Evolutionary conservation across 441 rosid genomes (phyloP), one percentile per base, ranked within the genome.

Genomic region (Sinapis alba): DNA sequence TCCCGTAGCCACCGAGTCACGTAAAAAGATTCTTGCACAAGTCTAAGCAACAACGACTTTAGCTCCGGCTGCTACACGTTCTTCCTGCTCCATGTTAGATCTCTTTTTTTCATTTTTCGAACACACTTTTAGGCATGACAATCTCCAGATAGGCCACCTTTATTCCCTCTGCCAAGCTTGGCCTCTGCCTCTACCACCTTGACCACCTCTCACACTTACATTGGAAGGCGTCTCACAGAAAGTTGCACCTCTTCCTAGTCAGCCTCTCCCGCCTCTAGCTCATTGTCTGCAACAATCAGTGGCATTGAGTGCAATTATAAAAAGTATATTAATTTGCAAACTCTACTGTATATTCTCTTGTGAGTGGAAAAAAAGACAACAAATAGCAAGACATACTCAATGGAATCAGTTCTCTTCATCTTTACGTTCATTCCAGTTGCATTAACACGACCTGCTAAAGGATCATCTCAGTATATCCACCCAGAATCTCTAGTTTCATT

Each of bases 401-500:
- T 83, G 67, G 83, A 82, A 67, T 85, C 90, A 4, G 89, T 86
- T 80, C 94, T 86, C 84, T 83, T 91, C 81, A 71, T 82, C 86
- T 91, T 88, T 79, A 97, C 97, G 59, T 91, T 90, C 41, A 85
- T 65, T 67, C 96, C 97, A 57, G 94, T 80, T 20, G 89, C 97
- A 80, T 89, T 96, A 32, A 93, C 90, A 65, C 90, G 89, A 68
- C 91, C n/a, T 28, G 92, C 63, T 54, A 90, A 36, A n/a, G 98
- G 97, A 62, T 73, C 66, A 56, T 65, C 59, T 83, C 88, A 1
- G 83, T 24, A 45, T 76, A 83, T 20, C 87, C 81, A 62, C 97
- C 97, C 36, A 83, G 79, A 77, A 96, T 83, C 82, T 96, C 99
- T 45, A 96, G 85, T 83, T 83, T 90, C 99, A 96, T 96, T 45